Evolutionary conservation across 768 basidiomycete species (phyloP).

Genomic region (Podaxis sp.): DNA sequence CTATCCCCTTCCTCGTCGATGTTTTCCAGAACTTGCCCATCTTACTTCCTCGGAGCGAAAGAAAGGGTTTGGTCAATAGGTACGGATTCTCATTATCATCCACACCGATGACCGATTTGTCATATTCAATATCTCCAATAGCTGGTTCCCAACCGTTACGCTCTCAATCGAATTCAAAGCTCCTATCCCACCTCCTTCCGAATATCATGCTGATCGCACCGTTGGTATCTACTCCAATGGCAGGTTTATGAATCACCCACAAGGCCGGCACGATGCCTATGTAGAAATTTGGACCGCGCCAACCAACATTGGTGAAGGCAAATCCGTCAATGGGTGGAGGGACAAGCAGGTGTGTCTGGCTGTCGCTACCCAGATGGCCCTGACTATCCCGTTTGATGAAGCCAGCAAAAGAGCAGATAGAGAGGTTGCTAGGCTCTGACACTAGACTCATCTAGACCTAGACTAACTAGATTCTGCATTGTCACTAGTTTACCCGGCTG

Average conservation of each 20-base stretch:
- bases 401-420: conserved; percentile 32
- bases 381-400: conserved; percentile 44
- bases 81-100: conserved; percentile 16
- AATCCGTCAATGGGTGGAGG: conserved; percentile 48
- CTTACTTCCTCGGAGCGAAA: conserved; percentile 48
- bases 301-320: conserved; percentile 47
- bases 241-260: conserved; percentile 52
- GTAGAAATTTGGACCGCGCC: conserved; percentile 72
- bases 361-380: conserved; percentile 59
- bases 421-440: conserved; percentile 23
- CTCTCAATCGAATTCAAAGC: conserved; percentile 65
- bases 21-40: conserved; percentile 44
- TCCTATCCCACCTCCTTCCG: conserved; percentile 47
- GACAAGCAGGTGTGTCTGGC: conserved; percentile 65
- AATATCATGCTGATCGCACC: conserved; percentile 45
- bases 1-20: conserved; percentile 59
- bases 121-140: conserved; percentile 20
- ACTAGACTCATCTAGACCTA: neutral
- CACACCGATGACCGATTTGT: neutral
- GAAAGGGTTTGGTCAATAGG: conserved; percentile 35
- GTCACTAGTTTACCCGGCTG: neutral
- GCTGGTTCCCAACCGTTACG: conserved; percentile 66
- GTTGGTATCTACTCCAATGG: conserved; percentile 57
- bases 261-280: conserved; percentile 56
- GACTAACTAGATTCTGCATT: neutral